Base-by-base conservation (phyloP, 2,329 filamentous ascomycete genomes). In the Aspergillus brunneoviolaceus region DNA sequence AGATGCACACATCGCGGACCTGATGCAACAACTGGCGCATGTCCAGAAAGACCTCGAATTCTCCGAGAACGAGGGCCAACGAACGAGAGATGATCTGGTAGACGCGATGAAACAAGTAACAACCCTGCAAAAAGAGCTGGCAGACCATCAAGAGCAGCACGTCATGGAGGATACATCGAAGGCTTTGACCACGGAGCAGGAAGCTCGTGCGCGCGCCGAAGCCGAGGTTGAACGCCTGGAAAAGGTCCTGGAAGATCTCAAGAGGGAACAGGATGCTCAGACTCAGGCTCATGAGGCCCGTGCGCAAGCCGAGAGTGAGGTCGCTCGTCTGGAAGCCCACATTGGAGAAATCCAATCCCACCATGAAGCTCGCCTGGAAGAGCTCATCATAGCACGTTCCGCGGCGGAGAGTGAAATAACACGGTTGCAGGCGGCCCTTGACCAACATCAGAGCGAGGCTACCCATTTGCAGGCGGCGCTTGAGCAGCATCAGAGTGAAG, bases 41-140 rank as follows among this genome's bases (percentile, higher is more conserved):
- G 86, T 88, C 69, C 88, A 89, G 67, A 83, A 83, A 47, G 85
- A 89, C 63, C 74, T 90, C n/a, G 79, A 83, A 25, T 74, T 80
- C 51, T 87, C 85, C 67, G 74, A 78, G 33, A 71, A 72, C 52
- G 77, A 81, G 57, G 63, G 70, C 25, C 72, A 78, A 59, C 69
- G 71, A 57, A 70, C 72, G 12, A 74, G 70, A 61, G 74, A 78
- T 27, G 76, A 81, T 58, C 65, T 82, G 23, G 67, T 73, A 33
- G 65, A 75, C 53, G 69, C 79, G 31, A 77, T 75, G 69, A 74
- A 77, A 56, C 78, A 81, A 62, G 67, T 83, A 21, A 77, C 82
- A 55, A 62, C 70, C 57, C 71, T 75, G 57, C 74, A 73, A 51
- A 72, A 76, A 51, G 72, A 78, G 45, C 62, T 68, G 58, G 72